Evolutionary conservation across 805 yeast genomes (phyloP).

Genomic region (Saturnispora dispora): DNA sequence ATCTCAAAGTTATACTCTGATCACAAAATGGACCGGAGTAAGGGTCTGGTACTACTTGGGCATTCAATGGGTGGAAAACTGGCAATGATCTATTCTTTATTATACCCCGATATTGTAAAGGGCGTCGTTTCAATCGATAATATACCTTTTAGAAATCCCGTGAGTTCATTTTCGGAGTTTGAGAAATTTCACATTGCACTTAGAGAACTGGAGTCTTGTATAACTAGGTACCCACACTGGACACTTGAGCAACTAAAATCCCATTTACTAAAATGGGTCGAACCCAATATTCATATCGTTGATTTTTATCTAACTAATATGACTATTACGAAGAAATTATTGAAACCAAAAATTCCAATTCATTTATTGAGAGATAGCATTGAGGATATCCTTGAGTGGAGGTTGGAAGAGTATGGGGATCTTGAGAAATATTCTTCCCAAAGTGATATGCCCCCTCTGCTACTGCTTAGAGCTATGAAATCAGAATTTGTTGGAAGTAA

Average conservation of each 20-base stretch:
- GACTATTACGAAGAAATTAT: constrained; percentile 21
- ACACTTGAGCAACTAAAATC: constrained; percentile 43
- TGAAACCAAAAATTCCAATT: constrained; percentile 49
- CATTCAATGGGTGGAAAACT: constrained; percentile 93
- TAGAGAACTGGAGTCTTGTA: constrained; percentile 10
- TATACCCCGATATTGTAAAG: constrained; percentile 51
- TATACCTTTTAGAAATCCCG: constrained; percentile 60
- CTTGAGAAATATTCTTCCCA: constrained; percentile 22
- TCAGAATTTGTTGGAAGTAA: constrained; percentile 34
- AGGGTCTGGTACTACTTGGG: constrained; percentile 50
- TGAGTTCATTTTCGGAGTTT: constrained; percentile 21
- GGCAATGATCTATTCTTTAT: constrained; percentile 74
- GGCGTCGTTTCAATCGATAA: constrained; percentile 67
- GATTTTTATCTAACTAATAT: constrained; percentile 69
- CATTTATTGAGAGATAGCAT: constrained; percentile 53
- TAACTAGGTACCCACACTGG: constrained; percentile 26
- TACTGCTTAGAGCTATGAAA: constrained; percentile 68
- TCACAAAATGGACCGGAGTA: constrained; percentile 6
- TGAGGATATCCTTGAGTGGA: constrained; percentile 53
- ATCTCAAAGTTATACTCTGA: constrained; percentile 12
- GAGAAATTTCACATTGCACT: constrained; percentile 23
- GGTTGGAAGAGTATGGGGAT: constrained; percentile 20
- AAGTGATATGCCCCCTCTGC: constrained; percentile 57
- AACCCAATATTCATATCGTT: constrained; percentile 48
- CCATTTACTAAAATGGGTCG: constrained; percentile 49